Base-by-base conservation (phyloP, 768 basidiomycete genomes). In the Leccinum uliginosum region DNA sequence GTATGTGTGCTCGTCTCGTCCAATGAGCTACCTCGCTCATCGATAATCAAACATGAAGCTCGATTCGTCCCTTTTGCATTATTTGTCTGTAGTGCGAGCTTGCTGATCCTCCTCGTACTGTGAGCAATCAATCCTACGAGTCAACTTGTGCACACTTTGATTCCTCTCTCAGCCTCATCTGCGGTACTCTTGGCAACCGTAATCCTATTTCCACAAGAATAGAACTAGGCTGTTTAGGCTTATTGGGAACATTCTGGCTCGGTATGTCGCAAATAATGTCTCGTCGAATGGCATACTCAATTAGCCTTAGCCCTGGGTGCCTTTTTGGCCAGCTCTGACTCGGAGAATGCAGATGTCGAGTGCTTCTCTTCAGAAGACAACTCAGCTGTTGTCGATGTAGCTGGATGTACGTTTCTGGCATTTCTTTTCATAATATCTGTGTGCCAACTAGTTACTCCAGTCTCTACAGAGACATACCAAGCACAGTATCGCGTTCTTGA, bases 401-500 rank as follows among this genome's bases (percentile, higher is more conserved):
- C 86, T 54, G 82, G 79, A 60, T 91, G 89, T 91, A 65, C 74
- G 88, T 78, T 38, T 43, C 17, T 46, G 21, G 2, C 23, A 35
- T 52, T 53, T 50, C 38, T 35, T 44, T 46, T 52, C 63, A 58
- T 26, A 11, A 19, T 8, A 5, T 19, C 6, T 3, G 19, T 26
- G 49, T 45, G 63, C 55, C 35, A 45, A 62, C 40, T 23, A 50
- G 54, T 38, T 29, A 9, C 19, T 17, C 64, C 15, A 92, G 91
- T 91, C 73, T 84, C 88, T 55, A 91, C 89, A 23, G 87, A 90
- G 64, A 88, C 88, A 58, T 93, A 87, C 69, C 91, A 91, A 62
- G 89, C 90, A n/a, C 91, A 91, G 76, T 92, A 91, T 69, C 83
- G 85, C 27, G 90, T 91, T 19, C 76, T 93, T 57, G 88, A 85